Evolutionary conservation across 352 stramenopile genomes (phyloP).

Genomic region (Hyaloperonospora arabidopsidis): DNA sequence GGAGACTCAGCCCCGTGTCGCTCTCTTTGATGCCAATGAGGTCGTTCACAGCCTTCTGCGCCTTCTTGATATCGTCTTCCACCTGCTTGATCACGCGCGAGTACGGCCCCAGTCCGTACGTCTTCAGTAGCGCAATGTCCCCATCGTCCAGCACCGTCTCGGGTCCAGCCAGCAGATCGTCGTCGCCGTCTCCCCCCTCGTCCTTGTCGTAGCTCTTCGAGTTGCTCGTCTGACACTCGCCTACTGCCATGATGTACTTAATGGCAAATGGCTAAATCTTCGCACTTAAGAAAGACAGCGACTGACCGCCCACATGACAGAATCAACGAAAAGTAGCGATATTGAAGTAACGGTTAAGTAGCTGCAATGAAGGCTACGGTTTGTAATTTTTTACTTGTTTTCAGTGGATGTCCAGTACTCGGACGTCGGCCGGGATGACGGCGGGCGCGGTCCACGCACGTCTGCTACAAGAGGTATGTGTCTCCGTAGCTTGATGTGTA

Average conservation of each 20-base stretch:
- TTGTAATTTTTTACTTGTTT: not conserved
- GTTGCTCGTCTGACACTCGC: slow-evolving; percentile 95
- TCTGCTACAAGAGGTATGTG: slow-evolving; percentile 50
- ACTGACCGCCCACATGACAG: too few relatives aligned
- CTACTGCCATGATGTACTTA: slow-evolving; percentile 27
- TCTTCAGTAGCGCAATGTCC: slow-evolving; percentile 98
- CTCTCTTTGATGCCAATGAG: slow-evolving; percentile 97
- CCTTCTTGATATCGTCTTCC: slow-evolving; percentile 98
- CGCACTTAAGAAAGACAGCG: slow-evolving; percentile 5
- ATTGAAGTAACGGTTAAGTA: not conserved
- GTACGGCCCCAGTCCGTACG: slow-evolving; percentile 97
- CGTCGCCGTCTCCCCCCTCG: slow-evolving; percentile 22
- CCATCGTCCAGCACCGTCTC: slow-evolving; percentile 87
- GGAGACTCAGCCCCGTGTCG: slow-evolving; percentile 97
- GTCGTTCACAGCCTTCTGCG: slow-evolving; percentile 89
- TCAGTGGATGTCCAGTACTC: not conserved
- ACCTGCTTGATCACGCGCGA: slow-evolving; percentile 93
- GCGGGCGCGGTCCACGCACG: slow-evolving; percentile 45
- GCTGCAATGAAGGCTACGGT: not conserved
- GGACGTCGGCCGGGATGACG: slow-evolving; percentile 25
- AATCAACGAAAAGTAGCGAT: too few relatives aligned
- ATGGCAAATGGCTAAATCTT: slow-evolving; percentile 8
- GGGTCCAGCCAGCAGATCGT: slow-evolving; percentile 72
- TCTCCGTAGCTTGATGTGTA: too few relatives aligned
- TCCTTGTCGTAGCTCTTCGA: slow-evolving; percentile 93